phyloP scores from a whole-genome alignment of 2,329 filamentous ascomycete genomes.

The Phyllosticta paracitricarpa region DNA sequence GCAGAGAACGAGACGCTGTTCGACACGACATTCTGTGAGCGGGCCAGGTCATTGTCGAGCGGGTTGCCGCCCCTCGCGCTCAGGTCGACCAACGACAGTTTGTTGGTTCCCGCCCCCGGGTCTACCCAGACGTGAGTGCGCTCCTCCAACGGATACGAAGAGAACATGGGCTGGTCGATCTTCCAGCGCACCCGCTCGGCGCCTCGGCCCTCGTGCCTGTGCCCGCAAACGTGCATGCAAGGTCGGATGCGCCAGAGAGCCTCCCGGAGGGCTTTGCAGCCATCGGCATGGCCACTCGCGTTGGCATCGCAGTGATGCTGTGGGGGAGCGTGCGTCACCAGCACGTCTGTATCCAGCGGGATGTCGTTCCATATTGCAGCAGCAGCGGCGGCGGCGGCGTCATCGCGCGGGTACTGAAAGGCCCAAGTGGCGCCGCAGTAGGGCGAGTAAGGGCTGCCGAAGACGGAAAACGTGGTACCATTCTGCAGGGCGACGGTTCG shows the following conservation, averaged over 20 bases:
- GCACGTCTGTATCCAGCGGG: constrained; percentile 51
- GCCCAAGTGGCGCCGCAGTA: constrained; percentile 49
- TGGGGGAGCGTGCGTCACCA: constrained; percentile 63
- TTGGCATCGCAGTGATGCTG: constrained; percentile 46
- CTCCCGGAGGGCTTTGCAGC: constrained; percentile 51
- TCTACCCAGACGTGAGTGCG: constrained; percentile 46
- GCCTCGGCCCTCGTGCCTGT: constrained; percentile 60
- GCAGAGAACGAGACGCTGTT: constrained; percentile 2
- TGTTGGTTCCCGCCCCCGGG: constrained; percentile 46
- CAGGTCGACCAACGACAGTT: constrained; percentile 54
- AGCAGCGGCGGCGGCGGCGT: constrained; percentile 30
- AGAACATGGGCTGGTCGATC: constrained; percentile 24
- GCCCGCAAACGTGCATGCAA: constrained; percentile 57
- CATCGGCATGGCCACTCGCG: constrained; percentile 25
- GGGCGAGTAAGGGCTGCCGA: constrained; percentile 60
- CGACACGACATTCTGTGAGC: background rate
- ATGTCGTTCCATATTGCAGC: constrained; percentile 49
- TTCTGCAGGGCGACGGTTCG: constrained; percentile 45
- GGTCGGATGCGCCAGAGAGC: constrained; percentile 54
- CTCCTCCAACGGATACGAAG: constrained; percentile 33
- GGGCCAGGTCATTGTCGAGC: constrained; percentile 20
- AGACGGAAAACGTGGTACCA: constrained; percentile 53
- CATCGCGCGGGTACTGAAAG: constrained; percentile 48
- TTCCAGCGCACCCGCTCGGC: constrained; percentile 54
- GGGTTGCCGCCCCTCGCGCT: constrained; percentile 34